Evolutionary conservation across 2,329 filamentous ascomycete species (phyloP).

Genomic region (Aspergillus awamori): DNA sequence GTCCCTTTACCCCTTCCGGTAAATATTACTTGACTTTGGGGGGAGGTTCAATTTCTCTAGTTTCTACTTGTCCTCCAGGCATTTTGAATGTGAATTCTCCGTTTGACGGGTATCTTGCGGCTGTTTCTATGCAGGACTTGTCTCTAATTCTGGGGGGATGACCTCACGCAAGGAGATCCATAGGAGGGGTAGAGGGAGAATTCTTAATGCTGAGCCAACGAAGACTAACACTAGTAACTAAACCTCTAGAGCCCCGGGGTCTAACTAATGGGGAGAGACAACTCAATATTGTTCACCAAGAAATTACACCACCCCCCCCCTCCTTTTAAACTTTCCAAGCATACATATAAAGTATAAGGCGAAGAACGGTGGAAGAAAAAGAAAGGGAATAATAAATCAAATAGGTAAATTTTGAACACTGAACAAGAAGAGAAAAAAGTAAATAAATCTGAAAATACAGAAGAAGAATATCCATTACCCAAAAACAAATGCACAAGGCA

Average conservation of each 20-base stretch:
- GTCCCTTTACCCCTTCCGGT: background rate
- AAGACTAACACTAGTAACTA: background rate
- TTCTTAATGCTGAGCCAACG: conserved; percentile 2
- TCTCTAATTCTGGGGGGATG: background rate
- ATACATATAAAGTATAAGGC: background rate
- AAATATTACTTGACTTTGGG: background rate
- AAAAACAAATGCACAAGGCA: background rate
- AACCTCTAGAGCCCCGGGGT: conserved; percentile 8
- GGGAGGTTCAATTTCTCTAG: too few species aligned
- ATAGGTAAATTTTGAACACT: too few species aligned
- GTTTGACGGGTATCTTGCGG: background rate
- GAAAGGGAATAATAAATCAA: background rate
- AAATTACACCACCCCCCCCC: background rate
- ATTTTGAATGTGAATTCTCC: background rate
- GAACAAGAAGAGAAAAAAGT: too few species aligned
- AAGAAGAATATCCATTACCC: background rate
- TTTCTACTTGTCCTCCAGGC: too few species aligned
- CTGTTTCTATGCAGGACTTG: background rate
- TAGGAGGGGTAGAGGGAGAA: conserved; percentile 12
- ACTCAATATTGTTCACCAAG: background rate
- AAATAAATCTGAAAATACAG: background rate
- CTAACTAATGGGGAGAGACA: conserved; percentile 4
- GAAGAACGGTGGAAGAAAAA: background rate
- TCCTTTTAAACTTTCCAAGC: background rate
- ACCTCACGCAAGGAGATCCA: conserved; percentile 12